Percentiles rank a stretch among this genome's conserved stretches.
Conservation (phyloP, 2,329 filamentous ascomycete genomes). For the Xylariaceae sp. region DNA sequence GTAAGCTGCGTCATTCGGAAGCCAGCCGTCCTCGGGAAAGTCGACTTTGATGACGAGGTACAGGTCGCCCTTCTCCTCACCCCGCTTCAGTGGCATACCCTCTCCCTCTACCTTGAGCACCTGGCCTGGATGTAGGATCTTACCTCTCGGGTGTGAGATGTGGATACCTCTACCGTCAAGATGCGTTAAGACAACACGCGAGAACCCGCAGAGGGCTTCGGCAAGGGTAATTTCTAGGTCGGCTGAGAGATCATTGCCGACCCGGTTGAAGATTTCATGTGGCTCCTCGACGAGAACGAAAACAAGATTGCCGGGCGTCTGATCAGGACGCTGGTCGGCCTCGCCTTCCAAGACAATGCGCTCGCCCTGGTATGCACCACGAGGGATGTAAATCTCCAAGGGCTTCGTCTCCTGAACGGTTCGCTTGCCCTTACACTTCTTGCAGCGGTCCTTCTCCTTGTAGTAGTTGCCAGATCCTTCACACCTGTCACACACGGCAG, state of each 20-base stretch:
- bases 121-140: conserved; percentile 82
- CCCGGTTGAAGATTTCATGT: conserved; percentile 82
- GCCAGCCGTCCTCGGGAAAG: conserved; percentile 89
- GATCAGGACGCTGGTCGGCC: conserved; percentile 89
- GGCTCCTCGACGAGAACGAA: conserved; percentile 84
- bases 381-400: conserved; percentile 93
- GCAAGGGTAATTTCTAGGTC: conserved; percentile 80
- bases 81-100: conserved; percentile 92
- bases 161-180: conserved; percentile 91
- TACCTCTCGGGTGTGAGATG: conserved; percentile 79
- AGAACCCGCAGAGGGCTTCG: conserved; percentile 89
- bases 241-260: conserved; percentile 83
- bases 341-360: conserved; percentile 90
- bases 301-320: conserved; percentile 90
- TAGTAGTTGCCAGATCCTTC: conserved; percentile 84
- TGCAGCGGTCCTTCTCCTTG: conserved; percentile 97
- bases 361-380: conserved; percentile 85
- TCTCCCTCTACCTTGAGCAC: conserved; percentile 86
- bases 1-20: conserved; percentile 73
- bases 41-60: conserved; percentile 86
- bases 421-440: conserved; percentile 96
- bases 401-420: conserved; percentile 90
- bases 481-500: conserved; percentile 82
- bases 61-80: conserved; percentile 83
- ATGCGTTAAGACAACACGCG: conserved; percentile 87